Conservation (phyloP, 106 monocot genomes). For the Alisma plantagoaquatica region DNA sequence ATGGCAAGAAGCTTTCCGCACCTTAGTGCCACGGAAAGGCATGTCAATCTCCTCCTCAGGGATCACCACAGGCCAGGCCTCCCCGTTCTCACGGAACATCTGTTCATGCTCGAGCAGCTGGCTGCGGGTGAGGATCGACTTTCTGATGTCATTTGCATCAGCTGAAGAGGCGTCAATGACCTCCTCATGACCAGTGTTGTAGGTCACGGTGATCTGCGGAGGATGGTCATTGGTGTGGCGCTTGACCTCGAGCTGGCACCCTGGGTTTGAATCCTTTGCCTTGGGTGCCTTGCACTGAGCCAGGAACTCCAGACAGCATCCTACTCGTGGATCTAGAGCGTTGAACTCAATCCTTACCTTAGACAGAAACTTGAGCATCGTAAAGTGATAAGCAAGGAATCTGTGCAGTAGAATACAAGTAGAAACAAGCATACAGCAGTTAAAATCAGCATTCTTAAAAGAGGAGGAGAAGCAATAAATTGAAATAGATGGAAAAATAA, state of each 20-base stretch:
- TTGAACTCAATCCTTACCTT: constrained; percentile 87
- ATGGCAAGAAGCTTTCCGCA: too few relatives aligned
- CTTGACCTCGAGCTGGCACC: constrained; percentile 58
- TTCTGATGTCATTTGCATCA: constrained; percentile 59
- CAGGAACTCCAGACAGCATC: constrained; percentile 83
- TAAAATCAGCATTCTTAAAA: too few relatives aligned
- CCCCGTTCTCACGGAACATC: constrained; percentile 94
- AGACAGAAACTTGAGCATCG: constrained; percentile 90
- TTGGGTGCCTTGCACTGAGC: constrained; percentile 74
- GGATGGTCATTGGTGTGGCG: constrained; percentile 49
- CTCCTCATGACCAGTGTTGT: constrained; percentile 81
- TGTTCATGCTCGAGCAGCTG: constrained; percentile 84
- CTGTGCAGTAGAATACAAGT: too few relatives aligned
- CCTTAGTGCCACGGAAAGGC: constrained; percentile 79
- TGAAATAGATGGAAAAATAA: too few relatives aligned
- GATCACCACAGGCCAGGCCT: constrained; percentile 86
- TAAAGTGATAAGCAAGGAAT: too few relatives aligned
- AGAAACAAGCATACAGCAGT: too few relatives aligned
- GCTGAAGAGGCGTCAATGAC: constrained; percentile 52
- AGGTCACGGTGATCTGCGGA: constrained; percentile 83
- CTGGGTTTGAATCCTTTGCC: constrained; percentile 80
- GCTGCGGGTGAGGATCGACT: constrained; percentile 58
- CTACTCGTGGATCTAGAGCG: constrained; percentile 73
- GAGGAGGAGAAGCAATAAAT: too few relatives aligned
- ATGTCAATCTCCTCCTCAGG: constrained; percentile 59